Evolutionary conservation across 805 yeast species (phyloP).

Genomic region (Dipodascus geniculatus): DNA sequence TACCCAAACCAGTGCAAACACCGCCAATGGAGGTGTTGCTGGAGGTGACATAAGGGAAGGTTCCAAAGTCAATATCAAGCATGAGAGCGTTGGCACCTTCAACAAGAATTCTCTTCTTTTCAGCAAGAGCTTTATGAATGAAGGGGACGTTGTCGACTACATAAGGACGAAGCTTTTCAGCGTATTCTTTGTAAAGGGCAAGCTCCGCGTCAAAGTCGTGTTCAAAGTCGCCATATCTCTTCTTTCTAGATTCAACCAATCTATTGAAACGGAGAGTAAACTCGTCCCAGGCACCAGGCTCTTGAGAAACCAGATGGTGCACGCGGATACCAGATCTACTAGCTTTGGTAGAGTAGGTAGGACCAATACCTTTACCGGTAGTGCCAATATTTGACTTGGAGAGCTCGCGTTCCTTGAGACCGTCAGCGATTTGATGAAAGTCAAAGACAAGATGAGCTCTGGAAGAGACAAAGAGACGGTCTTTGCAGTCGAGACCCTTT

Average conservation of each 20-base stretch:
- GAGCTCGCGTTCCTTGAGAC: slow-evolving; percentile 86
- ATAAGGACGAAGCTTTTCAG: slow-evolving; percentile 69
- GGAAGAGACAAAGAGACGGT: slow-evolving; percentile 75
- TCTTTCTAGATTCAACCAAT: slow-evolving; percentile 66
- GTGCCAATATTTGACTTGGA: slow-evolving; percentile 89
- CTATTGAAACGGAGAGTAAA: slow-evolving; percentile 70
- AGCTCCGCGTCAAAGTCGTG: slow-evolving; percentile 76
- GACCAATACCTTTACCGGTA: slow-evolving; percentile 98
- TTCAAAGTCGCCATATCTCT: slow-evolving; percentile 89
- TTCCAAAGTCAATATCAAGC: slow-evolving; percentile 96
- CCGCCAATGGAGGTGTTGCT: slow-evolving; percentile 97
- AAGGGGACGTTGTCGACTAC: slow-evolving; percentile 85
- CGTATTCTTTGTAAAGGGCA: slow-evolving; percentile 59
- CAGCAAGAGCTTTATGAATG: slow-evolving; percentile 60
- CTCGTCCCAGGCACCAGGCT: slow-evolving; percentile 87
- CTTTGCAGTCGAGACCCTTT: slow-evolving; percentile 69
- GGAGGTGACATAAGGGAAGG: slow-evolving; percentile 95
- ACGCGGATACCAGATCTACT: slow-evolving; percentile 94
- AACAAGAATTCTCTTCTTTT: slow-evolving; percentile 75
- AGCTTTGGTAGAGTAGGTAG: slow-evolving; percentile 93
- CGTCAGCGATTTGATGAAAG: slow-evolving; percentile 96
- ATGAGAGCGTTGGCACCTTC: slow-evolving; percentile 98
- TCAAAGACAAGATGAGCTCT: slow-evolving; percentile 96
- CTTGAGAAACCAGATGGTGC: slow-evolving; percentile 85
- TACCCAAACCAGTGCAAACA: slow-evolving; percentile 90